Evolutionary conservation across 1,284 basidiomycete genomes (phyloP).

Genomic region (Pterula multifida): DNA sequence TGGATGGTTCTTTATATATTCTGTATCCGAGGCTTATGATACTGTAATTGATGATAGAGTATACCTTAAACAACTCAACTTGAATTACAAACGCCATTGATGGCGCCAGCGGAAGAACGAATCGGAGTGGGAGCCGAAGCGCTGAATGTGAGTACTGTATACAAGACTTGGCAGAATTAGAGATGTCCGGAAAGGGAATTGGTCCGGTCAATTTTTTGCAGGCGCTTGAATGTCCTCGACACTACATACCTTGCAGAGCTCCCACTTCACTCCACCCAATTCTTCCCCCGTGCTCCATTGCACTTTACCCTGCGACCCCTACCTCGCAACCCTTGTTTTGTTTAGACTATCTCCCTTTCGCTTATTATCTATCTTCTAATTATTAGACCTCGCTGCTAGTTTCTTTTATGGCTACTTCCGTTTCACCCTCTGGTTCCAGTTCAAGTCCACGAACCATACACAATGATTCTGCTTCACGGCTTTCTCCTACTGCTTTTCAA

Average conservation of each 20-base stretch:
- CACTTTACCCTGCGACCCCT: background rate
- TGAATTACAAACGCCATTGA: too few species aligned
- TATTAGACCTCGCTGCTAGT: background rate
- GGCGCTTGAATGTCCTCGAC: too few species aligned
- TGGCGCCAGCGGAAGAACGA: too few species aligned
- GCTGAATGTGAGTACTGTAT: conserved; percentile 8
- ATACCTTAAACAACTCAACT: too few species aligned
- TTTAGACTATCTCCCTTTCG: background rate
- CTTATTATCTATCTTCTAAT: conserved; percentile 1
- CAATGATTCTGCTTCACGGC: conserved; percentile 33
- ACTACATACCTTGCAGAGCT: too few species aligned
- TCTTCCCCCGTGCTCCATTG: background rate
- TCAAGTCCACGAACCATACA: conserved; percentile 36
- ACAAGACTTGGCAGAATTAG: too few species aligned
- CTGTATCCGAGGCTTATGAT: too few species aligned
- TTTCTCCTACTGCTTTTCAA: conserved; percentile 43
- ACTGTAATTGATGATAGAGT: too few species aligned
- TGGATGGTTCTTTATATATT: too few species aligned
- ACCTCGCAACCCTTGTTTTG: background rate
- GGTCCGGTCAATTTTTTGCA: background rate
- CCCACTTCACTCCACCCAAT: background rate
- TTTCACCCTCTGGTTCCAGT: conserved; percentile 18
- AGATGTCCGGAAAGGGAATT: background rate
- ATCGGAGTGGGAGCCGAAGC: conserved; percentile 14
- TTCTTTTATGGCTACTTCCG: conserved; percentile 12